Conservation (phyloP, 2,329 filamentous ascomycete species). For the Monilinia fructigena region DNA sequence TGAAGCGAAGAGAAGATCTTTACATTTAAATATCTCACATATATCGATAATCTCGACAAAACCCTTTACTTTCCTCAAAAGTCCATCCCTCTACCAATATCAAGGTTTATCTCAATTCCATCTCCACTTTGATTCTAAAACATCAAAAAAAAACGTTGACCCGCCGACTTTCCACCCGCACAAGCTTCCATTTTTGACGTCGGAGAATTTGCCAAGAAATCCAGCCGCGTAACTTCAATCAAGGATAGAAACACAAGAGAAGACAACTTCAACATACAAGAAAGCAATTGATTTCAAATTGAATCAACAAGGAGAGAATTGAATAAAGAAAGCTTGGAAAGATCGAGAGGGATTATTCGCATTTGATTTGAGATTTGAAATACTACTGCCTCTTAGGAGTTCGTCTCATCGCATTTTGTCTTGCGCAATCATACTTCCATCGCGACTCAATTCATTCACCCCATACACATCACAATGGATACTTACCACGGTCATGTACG, state of each 20-base stretch:
- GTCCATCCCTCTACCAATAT: background rate
- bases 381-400: background rate
- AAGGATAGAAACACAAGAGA: constrained; percentile 5
- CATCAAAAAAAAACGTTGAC: constrained; percentile 4
- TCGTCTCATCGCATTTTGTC: constrained; percentile 1
- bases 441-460: constrained; percentile 23
- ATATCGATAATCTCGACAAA: constrained; percentile 3
- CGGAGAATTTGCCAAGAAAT: constrained; percentile 19
- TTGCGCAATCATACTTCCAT: constrained; percentile 7
- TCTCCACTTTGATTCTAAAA: constrained; percentile 8
- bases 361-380: background rate
- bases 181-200: constrained; percentile 16
- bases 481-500: constrained; percentile 94
- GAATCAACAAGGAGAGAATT: background rate
- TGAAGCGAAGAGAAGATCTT: constrained; percentile 35
- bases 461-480: constrained; percentile 64
- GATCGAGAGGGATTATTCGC: background rate
- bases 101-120: background rate
- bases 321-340: background rate
- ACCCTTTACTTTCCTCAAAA: background rate
- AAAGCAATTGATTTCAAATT: constrained; percentile 1
- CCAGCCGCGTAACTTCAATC: constrained; percentile 14
- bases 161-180: constrained; percentile 7
- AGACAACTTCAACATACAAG: background rate
- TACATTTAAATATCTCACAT: constrained; percentile 31